Evolutionary conservation across 2,329 filamentous ascomycete species (phyloP), one percentile per base, ranked within the genome.

Genomic region (Sporothrix dimorphospora): DNA sequence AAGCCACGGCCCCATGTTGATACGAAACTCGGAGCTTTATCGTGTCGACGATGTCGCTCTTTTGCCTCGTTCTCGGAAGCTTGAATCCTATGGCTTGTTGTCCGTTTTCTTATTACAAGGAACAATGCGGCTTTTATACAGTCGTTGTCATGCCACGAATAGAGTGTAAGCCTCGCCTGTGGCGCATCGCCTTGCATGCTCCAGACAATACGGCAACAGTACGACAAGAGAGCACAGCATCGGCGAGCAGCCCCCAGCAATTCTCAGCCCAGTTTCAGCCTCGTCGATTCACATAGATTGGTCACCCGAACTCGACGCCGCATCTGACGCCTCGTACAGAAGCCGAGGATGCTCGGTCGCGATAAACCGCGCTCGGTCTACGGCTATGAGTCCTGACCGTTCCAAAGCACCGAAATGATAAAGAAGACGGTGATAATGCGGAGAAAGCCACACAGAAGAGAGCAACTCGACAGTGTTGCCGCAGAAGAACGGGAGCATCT

Each of bases 41-140:
- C 65, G 19, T 47, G 45, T 67, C 65, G 45, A 45, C 65, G 65
- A 67, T 3, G 45, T 67, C 65, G 19, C 27, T 45, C 61, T 65
- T 65, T 11, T 65, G 19, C 40, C 11, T 34, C 19, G 38, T 38
- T 24, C 57, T 63, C 57, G 38, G 57, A 42, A 63, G 8, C 9
- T 24, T 42, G 24, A 4, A 40, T 40, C 19, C 38, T 42, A 42
- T n/a, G 1, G 34, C 5, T n/a, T 61, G 34, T 7, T 12, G 34
- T 40, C 6, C 11, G n/a, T 61, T 40, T 21, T 11, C 9, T 14
- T 6, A 14, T 63, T 42, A 21, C 24, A 0, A 63, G 21, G 57
- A 34, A 9, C 16, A 21, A 38, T 21, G n/a, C 42, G 38, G 57
- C 57, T 7, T 21, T 63, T 24, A 42, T 24, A 42, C n/a, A n/a